phyloP scores from a whole-genome alignment of 1,139 yeast species.

The Nakaseomyces nivariensis region DNA sequence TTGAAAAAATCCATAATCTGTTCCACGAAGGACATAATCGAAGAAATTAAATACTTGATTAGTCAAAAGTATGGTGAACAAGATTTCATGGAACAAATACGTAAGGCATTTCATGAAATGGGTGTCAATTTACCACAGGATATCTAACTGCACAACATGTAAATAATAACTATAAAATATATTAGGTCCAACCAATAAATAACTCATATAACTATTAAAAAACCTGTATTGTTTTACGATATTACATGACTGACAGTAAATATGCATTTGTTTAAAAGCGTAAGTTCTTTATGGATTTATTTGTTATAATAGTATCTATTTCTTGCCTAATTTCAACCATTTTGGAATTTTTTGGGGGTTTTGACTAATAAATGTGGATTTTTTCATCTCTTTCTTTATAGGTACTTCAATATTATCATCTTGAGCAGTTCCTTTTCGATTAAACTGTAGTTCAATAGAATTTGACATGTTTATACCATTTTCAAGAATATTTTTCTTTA shows the following conservation, averaged over 20 bases:
- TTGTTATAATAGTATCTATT: slow-evolving; percentile 11
- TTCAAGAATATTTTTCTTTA: slow-evolving; percentile 24
- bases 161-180: too few species aligned
- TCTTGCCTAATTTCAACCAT: slow-evolving; percentile 33
- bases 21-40: not conserved
- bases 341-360: slow-evolving; percentile 27
- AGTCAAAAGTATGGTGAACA: not conserved
- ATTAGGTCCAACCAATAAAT: too few species aligned
- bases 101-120: not conserved
- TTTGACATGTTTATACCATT: slow-evolving; percentile 7
- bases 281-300: too few species aligned
- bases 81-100: not conserved
- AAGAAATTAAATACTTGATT: not conserved
- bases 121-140: slow-evolving; percentile 9
- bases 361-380: not conserved
- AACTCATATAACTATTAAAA: too few species aligned
- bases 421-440: not conserved
- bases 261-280: too few species aligned
- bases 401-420: not conserved
- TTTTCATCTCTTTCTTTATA: not conserved
- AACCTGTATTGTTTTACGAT: too few species aligned
- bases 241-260: too few species aligned
- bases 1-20: not conserved
- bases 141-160: not conserved
- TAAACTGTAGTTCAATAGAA: not conserved